phyloP scores from a whole-genome alignment of 2,329 filamentous ascomycete genomes.

The Penicillium capsulatum region DNA sequence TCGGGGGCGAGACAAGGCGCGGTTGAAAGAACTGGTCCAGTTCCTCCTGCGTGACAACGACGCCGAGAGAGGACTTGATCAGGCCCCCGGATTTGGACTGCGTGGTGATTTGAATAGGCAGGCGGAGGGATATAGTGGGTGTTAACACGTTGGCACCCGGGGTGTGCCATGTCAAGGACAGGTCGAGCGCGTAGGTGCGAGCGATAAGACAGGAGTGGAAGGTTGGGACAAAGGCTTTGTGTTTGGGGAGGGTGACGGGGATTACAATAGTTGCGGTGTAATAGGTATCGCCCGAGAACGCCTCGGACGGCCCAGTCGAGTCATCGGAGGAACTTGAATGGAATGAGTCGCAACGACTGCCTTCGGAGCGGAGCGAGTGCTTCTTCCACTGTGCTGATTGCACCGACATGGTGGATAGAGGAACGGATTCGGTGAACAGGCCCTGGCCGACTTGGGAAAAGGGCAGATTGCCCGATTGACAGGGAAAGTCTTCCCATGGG shows the following conservation, averaged over 20 bases:
- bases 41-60: constrained; percentile 25
- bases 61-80: constrained; percentile 8
- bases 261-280: constrained; percentile 62
- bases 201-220: constrained; percentile 66
- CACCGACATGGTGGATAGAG: constrained; percentile 54
- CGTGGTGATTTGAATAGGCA: constrained; percentile 44
- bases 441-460: constrained; percentile 45
- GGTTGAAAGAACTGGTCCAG: constrained; percentile 30
- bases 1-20: constrained; percentile 12
- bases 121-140: constrained; percentile 38
- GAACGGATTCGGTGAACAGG: constrained; percentile 50
- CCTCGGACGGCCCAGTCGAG: constrained; percentile 33
- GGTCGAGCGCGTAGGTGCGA: constrained; percentile 59
- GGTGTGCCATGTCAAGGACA: constrained; percentile 54
- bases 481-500: constrained; percentile 50
- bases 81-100: constrained; percentile 12
- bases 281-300: constrained; percentile 42
- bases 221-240: constrained; percentile 61
- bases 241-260: constrained; percentile 58
- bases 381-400: constrained; percentile 55
- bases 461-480: constrained; percentile 38
- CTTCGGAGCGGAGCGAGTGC: constrained; percentile 37
- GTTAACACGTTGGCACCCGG: constrained; percentile 42
- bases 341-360: constrained; percentile 26
- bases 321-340: constrained; percentile 29